Base-by-base conservation (phyloP, 805 yeast species). In the Metschnikowia continentalis region DNA sequence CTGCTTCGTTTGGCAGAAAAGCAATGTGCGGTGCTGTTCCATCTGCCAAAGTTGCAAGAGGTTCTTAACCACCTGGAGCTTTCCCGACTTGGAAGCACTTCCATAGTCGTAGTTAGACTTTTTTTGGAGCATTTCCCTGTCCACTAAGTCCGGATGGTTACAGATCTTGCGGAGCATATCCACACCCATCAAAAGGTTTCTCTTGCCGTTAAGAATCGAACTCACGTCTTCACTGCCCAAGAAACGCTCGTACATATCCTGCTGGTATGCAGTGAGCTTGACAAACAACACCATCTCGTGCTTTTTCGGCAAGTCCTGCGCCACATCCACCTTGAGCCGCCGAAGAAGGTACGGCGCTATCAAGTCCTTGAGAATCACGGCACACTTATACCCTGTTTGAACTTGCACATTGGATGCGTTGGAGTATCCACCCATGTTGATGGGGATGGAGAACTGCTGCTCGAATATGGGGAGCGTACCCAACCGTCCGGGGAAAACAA, bases 381-480 rank as follows among this genome's bases (percentile, higher is more conserved):
- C 99, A 71, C 98, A 94, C 64, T 90, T 90, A 63, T 89, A 91
- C 1, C 97, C 97, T 1, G 97, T 85, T 63, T 92, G 97, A 0
- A 94, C 98, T 64, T 94, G 97, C 3, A 94, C 81, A 64, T 94
- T 94, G 1, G 95, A 83, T 0, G 99, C 98, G 71, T 92, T 94
- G 1, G 99, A 96, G 69, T 94, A 94, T 0, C 99, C 99, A n/a
- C 99, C 99, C 64, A 88, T 78, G 62, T 90, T 92, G 42, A 94
- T 94, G 0, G 99, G 99, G 5, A 84, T 75, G 2, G 96, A 86
- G 66, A 94, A 94, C 65, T 94, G 97, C 48, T 80, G 86, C 67
- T 91, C 96, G 61, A 94, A 94, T 0, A 94, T 92, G 0, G 99
- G 99, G 22, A 94, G 71, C 0, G 99, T 94, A 0, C 99, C 99